Base-by-base conservation (phyloP, 345 rosid species). In the Rubroshorea leprosula region DNA sequence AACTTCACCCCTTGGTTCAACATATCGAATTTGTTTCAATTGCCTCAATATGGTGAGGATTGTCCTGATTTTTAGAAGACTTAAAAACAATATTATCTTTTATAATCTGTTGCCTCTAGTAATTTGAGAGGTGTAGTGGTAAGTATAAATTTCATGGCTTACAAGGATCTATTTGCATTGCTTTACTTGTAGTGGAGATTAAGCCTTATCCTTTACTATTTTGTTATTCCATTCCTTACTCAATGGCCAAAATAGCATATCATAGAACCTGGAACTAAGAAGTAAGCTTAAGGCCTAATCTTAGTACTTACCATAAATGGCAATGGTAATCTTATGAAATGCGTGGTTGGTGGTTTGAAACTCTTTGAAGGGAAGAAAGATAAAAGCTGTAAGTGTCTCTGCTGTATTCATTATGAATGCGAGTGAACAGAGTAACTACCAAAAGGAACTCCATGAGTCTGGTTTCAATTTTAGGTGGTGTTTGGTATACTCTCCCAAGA, bases 1-100 rank as follows among this genome's bases (percentile, higher is more conserved):
- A 76, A 31, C 18, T 70, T 53, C 66, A 76, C 75, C 5, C 46
- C 29, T 58, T 55, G 64, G 49, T 17, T 51, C 52, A 76, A 62
- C 80, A 76, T 68, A 18, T 23, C 21, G 41, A 41, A 16, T 39
- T 56, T 24, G 43, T 18, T 21, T 18, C 21, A 24, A 56, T 39
- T 10, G 20, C 10, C 23, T 19, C 11, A 14, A 21, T 17, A 59
- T 62, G 49, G 25, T 2, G 38, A 23, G 24, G 20, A 14, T 13
- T 7, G 26, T 9, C 21, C 22, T 19, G 19, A 35, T 61, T 61
- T 61, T 61, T 11, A 25, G 38, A 19, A 3, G 10, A 6, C 18
- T 55, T 46, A 47, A 48, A 31, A 29, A 15, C 14, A 17, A 26
- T 23, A 1, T 7, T 18, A n/a, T 25, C 24, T 38, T 16, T 59